These are phyloP conservation scores for Beta corolliflora DNA, from an alignment of 179 eudicot species.

Conservation along the genomic window DNA sequence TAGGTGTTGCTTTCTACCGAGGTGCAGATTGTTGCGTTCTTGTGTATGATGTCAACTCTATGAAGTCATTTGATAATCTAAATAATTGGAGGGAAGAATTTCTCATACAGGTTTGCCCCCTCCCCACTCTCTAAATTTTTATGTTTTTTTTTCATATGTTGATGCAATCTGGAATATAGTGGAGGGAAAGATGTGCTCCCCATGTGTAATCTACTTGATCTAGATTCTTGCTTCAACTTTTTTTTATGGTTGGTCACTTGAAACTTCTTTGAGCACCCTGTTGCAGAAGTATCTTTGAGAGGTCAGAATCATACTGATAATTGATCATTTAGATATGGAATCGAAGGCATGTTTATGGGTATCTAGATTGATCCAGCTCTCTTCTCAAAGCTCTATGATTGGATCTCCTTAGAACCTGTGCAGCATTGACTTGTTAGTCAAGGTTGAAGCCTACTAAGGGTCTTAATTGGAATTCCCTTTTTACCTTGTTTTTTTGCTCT, in stretches of 20 bases:
- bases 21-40: conserved; percentile 66
- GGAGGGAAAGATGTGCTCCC: conserved; percentile 5
- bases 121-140: background rate
- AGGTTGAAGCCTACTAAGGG: background rate
- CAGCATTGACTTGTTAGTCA: background rate
- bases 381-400: no score
- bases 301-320: background rate
- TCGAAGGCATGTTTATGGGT: background rate
- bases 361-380: background rate
- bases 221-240: background rate
- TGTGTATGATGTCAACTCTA: conserved; percentile 53
- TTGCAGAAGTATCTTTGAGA: background rate
- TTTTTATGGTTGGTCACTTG: background rate
- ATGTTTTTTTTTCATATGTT: background rate
- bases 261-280: conserved; percentile 8
- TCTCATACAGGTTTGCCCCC: conserved; percentile 43
- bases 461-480: background rate
- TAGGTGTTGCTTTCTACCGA: conserved; percentile 63
- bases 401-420: background rate
- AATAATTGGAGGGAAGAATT: conserved; percentile 59
- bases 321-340: background rate
- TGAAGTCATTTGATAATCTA: conserved; percentile 52
- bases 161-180: background rate
- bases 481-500: no score
- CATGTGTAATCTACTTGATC: background rate